Evolutionary conservation across 78 protist species (phyloP), one percentile per base, ranked within the genome.

Genomic region (Bodo saltans): DNA sequence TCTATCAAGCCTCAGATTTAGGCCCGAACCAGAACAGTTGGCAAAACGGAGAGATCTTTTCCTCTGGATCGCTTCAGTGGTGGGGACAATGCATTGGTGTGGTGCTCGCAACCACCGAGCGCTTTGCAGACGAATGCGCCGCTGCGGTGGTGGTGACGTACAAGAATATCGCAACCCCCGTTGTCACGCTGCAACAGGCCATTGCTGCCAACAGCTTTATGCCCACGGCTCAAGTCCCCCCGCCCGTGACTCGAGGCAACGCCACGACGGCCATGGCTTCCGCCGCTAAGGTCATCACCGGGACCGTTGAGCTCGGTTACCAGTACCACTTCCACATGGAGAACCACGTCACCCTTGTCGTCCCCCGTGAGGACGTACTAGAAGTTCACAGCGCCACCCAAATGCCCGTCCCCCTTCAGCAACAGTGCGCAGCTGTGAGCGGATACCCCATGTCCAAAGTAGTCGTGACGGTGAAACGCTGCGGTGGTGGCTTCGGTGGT

Each of bases 401-500:
- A 87, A 88, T 82, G 42, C 91, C 93, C 80, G 53, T 88, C 25
- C 85, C 91, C 81, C 89, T 95, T 29, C 96, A 94, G 70, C 30
- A 28, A 2, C 34, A 47, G 28, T 84, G 90, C 25, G 72, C 92
- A 2, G 40, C 78, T n/a, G 94, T 85, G 12, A 87, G 93, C 23
- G 97, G 96, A 39, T 78, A 94, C 37, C 81, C 92, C 52, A 70
- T 39, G 34, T 74, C 79, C 79, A 70, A 78, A 33, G 94, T 97
- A 0, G 84, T 70, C 4, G 79, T 42, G 69, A 41, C 60, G 39
- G 60, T 83, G 34, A 83, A 83, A 78, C 91, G 99, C 52, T 47
- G 91, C 53, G 99, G 99, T 68, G 99, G 99, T n/a, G 99, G 98
- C 40, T 97, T 94, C 83, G 99, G 99, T 74, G 99, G 99, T 33